Percentiles rank a stretch among this genome's conserved stretches.
Conservation (phyloP, 1,284 basidiomycete genomes). For the Heterobasidion irregulare region DNA sequence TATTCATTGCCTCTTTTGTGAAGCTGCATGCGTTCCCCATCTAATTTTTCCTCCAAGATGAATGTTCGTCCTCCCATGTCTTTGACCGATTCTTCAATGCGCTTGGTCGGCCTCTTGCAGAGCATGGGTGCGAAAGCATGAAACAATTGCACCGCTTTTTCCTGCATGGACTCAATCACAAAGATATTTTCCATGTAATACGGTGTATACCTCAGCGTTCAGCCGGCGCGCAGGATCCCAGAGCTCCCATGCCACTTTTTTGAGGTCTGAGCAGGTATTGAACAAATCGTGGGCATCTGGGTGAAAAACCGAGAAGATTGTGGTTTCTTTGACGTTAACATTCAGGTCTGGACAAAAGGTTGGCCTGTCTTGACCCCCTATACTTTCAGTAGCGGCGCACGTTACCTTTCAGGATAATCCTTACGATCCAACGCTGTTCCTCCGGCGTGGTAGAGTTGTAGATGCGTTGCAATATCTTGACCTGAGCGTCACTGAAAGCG, state of each 20-base stretch:
- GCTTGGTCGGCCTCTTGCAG: slow-evolving; percentile 77
- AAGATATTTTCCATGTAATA: background rate
- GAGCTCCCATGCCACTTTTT: slow-evolving; percentile 81
- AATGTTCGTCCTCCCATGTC: slow-evolving; percentile 72
- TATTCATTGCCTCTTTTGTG: slow-evolving; percentile 87
- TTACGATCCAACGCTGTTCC: slow-evolving; percentile 88
- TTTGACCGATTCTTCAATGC: slow-evolving; percentile 75
- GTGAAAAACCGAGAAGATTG: slow-evolving; percentile 82
- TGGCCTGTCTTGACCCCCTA: background rate
- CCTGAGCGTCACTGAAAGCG: slow-evolving; percentile 59
- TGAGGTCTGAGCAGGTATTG: slow-evolving; percentile 92
- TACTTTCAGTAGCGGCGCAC: background rate
- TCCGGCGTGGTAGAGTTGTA: slow-evolving; percentile 73
- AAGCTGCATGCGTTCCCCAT: slow-evolving; percentile 91
- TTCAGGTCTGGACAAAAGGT: slow-evolving; percentile 47
- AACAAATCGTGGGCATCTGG: slow-evolving; percentile 86
- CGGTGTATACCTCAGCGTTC: slow-evolving; percentile 43
- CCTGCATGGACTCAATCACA: slow-evolving; percentile 31
- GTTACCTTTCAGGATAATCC: slow-evolving; percentile 87
- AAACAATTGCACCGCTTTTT: slow-evolving; percentile 76
- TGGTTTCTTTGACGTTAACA: slow-evolving; percentile 81
- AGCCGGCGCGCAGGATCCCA: slow-evolving; percentile 60
- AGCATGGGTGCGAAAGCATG: slow-evolving; percentile 88
- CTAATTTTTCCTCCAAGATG: slow-evolving; percentile 91
- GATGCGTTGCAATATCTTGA: slow-evolving; percentile 65